A percentile compares a stretch with the other conserved stretches of the same genome.
Evolutionary conservation across 495 filamentous ascomycete genomes (phyloP).

Genomic region (Daldinia grandis): DNA sequence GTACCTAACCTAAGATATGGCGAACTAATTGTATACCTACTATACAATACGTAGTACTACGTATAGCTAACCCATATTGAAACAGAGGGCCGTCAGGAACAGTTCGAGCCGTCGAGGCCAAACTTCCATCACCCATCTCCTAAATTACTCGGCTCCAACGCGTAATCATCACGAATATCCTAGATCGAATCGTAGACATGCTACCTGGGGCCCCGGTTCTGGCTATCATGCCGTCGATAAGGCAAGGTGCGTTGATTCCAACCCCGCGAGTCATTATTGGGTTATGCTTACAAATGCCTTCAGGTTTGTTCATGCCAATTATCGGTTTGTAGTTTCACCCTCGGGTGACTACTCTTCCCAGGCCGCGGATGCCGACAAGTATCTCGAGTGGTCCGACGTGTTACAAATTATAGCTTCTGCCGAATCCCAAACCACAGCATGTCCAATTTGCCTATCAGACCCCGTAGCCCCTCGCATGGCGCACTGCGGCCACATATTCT

Average conservation of each 20-base stretch:
- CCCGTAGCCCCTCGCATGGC: slow-evolving; percentile 97
- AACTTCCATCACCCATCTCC: slow-evolving; percentile 94
- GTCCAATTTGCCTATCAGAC: slow-evolving; percentile 90
- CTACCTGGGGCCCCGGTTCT: slow-evolving; percentile 86
- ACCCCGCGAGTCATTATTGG: background rate
- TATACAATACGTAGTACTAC: background rate
- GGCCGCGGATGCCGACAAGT: slow-evolving; percentile 85
- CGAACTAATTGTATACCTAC: background rate
- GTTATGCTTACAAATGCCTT: slow-evolving; percentile 26
- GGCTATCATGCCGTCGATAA: slow-evolving; percentile 94
- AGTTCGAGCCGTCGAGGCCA: slow-evolving; percentile 87
- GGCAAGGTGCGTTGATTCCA: slow-evolving; percentile 65
- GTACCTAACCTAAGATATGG: slow-evolving; percentile 48
- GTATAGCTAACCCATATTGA: slow-evolving; percentile 29
- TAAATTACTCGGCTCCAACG: slow-evolving; percentile 88
- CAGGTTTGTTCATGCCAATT: slow-evolving; percentile 96
- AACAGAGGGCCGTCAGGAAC: slow-evolving; percentile 75
- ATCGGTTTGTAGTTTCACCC: slow-evolving; percentile 93
- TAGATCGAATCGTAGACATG: slow-evolving; percentile 65
- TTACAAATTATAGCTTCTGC: slow-evolving; percentile 91
- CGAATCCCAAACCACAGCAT: slow-evolving; percentile 85
- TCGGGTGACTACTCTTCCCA: slow-evolving; percentile 80
- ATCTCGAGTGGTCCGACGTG: slow-evolving; percentile 89
- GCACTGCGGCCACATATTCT: slow-evolving; percentile 97
- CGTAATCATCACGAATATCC: slow-evolving; percentile 69